Percentiles rank a stretch among this genome's conserved stretches.
Evolutionary conservation across 2,329 filamentous ascomycete species (phyloP).

Genomic region (Trichoderma citrinoviride): DNA sequence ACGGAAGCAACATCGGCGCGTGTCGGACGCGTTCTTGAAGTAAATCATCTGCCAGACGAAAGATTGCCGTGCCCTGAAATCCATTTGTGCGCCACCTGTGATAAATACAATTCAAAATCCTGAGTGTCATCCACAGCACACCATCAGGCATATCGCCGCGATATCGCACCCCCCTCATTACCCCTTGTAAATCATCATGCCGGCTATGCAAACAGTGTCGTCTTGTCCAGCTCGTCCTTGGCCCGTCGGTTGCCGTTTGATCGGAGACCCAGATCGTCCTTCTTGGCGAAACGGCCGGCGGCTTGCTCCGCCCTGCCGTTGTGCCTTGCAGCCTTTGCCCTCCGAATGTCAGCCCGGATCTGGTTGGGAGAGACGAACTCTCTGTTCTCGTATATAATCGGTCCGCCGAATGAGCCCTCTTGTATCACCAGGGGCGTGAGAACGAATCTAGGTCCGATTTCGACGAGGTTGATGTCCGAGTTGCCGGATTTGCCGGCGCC

Average conservation of each 20-base stretch:
- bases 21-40: neutral
- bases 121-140: neutral
- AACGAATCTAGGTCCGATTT: conserved; percentile 92
- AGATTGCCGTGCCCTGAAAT: conserved; percentile 6
- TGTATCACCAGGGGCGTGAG: conserved; percentile 93
- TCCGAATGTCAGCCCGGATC: conserved; percentile 75
- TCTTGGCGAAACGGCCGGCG: conserved; percentile 70
- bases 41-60: neutral
- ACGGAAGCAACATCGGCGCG: neutral
- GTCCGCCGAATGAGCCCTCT: conserved; percentile 91
- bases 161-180: neutral
- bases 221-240: conserved; percentile 71
- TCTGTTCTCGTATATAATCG: conserved; percentile 97
- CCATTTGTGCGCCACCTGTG: conserved; percentile 12
- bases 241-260: conserved; percentile 62
- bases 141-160: neutral
- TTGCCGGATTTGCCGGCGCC: conserved; percentile 49
- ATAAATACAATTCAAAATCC: conserved; percentile 6
- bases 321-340: conserved; percentile 74
- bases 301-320: conserved; percentile 71
- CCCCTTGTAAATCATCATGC: neutral
- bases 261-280: conserved; percentile 71
- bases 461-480: conserved; percentile 78
- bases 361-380: conserved; percentile 97
- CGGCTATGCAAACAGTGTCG: conserved; percentile 68